These are phyloP conservation scores for Platanthera zijinensis DNA, from an alignment of 106 monocot genomes.

Conservation along the genomic window DNA sequence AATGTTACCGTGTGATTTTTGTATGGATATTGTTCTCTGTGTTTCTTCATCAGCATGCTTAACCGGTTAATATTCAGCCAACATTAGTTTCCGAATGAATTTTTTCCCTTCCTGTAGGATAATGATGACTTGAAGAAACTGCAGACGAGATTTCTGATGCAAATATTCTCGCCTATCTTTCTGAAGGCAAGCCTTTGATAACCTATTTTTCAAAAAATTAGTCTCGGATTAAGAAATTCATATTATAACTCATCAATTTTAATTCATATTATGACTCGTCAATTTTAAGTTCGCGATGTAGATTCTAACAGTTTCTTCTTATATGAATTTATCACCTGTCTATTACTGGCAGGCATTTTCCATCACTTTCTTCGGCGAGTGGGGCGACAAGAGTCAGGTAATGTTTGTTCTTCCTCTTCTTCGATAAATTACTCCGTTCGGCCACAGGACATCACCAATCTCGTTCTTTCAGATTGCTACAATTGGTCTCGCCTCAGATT, in stretches of 20 bases:
- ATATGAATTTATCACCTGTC: conserved; percentile 1
- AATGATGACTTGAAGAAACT: conserved; percentile 75
- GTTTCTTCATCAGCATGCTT: too few relatives aligned
- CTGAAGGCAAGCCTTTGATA: conserved; percentile 42
- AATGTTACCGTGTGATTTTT: too few relatives aligned
- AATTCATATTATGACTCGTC: too few relatives aligned
- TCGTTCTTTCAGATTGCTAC: conserved; percentile 70
- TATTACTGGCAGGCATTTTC: conserved; percentile 71
- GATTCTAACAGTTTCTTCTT: not conserved
- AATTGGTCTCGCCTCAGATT: conserved; percentile 80
- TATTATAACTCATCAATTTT: not conserved
- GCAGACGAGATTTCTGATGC: conserved; percentile 55
- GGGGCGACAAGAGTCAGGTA: conserved; percentile 99
- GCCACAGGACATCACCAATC: too few relatives aligned
- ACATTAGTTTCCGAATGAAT: not conserved
- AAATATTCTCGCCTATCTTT: conserved; percentile 88
- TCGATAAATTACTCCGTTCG: not conserved
- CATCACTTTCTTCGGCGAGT: conserved; percentile 98
- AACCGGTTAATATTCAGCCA: not conserved
- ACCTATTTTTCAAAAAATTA: not conserved
- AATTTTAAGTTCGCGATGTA: not conserved
- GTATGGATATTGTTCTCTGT: too few relatives aligned
- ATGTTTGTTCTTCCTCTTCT: not conserved
- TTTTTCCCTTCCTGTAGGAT: conserved; percentile 18
- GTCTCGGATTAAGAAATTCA: not conserved